phyloP scores from a whole-genome alignment of 176 grass and related monocot species.

The Microstegium vimineum region DNA sequence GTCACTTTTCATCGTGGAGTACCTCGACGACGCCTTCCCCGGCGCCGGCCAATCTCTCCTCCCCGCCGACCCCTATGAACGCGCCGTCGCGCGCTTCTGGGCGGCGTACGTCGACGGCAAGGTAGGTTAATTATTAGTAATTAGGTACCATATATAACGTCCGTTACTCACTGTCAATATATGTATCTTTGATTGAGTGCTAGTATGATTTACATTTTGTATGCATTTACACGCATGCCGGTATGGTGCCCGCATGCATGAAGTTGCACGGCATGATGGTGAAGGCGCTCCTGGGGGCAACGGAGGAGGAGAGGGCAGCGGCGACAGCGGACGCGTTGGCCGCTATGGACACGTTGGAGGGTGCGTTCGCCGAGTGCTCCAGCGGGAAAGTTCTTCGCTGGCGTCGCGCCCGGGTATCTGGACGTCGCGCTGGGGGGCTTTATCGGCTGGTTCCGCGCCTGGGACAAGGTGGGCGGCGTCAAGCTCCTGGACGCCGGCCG shows the following conservation, averaged over 20 bases:
- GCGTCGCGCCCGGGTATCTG: slow-evolving; percentile 32
- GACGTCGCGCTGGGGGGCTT: slow-evolving; percentile 25
- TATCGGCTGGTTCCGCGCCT: slow-evolving; percentile 19
- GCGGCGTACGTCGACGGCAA: slow-evolving; percentile 34
- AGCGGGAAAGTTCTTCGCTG: slow-evolving; percentile 40
- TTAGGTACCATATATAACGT: neutral
- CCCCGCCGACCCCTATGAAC: slow-evolving; percentile 30
- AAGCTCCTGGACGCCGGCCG: slow-evolving; percentile 36
- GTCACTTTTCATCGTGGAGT: slow-evolving; percentile 53
- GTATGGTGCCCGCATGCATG: neutral
- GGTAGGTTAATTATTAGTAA: neutral
- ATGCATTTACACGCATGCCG: no score
- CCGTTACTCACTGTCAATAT: neutral
- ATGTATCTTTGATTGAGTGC: no score
- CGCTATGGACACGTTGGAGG: slow-evolving; percentile 23
- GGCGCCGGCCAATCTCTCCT: neutral
- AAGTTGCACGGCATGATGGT: slow-evolving; percentile 17
- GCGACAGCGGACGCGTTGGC: neutral
- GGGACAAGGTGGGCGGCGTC: neutral
- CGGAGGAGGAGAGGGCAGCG: slow-evolving; percentile 15
- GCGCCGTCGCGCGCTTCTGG: slow-evolving; percentile 57
- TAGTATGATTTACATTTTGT: no score
- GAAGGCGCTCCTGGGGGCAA: neutral
- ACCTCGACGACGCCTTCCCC: slow-evolving; percentile 55
- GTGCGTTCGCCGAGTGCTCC: slow-evolving; percentile 20